Evolutionary conservation across 116 monocot species (phyloP), one percentile per base, ranked within the genome.

Genomic region (Papilionanthe hybrid): DNA sequence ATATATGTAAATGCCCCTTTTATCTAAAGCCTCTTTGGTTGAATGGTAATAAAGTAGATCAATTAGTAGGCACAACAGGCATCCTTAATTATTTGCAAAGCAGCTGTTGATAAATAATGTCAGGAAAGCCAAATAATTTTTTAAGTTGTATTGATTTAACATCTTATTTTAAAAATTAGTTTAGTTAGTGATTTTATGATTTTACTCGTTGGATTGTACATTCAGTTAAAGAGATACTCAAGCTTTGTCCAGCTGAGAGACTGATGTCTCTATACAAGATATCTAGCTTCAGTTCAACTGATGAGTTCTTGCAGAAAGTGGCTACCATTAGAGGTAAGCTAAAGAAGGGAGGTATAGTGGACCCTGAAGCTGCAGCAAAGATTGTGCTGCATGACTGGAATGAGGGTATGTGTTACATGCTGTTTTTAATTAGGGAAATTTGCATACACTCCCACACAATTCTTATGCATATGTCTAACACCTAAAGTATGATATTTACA

Each of bases 321-420:
- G 98, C 92, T 71, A 82, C 87, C 29, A 63, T 91, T 32, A 86
- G 98, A 76, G 98, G 98, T 60, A 97, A 90, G 82, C 83, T 94
- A 27, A 97, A 97, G 79, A 97, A 94, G 49, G 97, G 98, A 67
- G 94, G 94, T 78, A 80, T 98, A 63, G 81, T 94, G 73, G 94
- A 98, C 42, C 49, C 78, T 43, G 97, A 91, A 81, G 92, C 94
- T 57, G 92, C 94, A 75, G 97, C 97, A 44, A 97, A 90, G 72
- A 94, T 98, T 71, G 94, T 98, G 47, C 85, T 98, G 81, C 98
- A 94, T 85, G 94, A 98, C 69, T 98, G 98, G 94, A 98, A 98
- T 77, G 94, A 98, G 76, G 98, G 98, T 96, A 88, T 81, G 77
- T 7, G n/a, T 55, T 32, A 30, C 15, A 20, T 65, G 0, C 25